Evolutionary conservation across 148 eudicot genomes (phyloP), one percentile per base, ranked within the genome.

Genomic region (Chenopodium album): DNA sequence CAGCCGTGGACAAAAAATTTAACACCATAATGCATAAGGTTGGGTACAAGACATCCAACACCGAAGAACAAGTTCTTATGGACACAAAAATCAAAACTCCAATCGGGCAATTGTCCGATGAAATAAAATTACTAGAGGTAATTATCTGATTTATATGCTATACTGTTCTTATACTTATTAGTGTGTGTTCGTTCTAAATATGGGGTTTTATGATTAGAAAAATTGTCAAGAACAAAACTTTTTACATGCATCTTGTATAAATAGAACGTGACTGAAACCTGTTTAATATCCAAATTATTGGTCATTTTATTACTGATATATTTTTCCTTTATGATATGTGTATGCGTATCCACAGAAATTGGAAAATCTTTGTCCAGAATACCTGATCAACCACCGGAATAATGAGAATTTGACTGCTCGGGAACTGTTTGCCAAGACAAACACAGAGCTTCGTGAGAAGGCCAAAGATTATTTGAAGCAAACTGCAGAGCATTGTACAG

Each of bases 81-180:
- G 78, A 44, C 34, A 63, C 68, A 76, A 76, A 60, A 50, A 32
- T 76, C 68, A 76, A 20, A 76, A 76, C 50, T 60, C 78, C 78
- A 7, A 68, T 76, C 2, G 7, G 60, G 16, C 78, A 56, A 50
- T 60, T 76, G 29, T 56, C 67, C 22, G 67, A 76, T 17, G 68
- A 76, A 16, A 60, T 76, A 28, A 37, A 13, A 7, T 2, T 48
- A 7, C 26, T 48, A 34, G 47, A 71, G 74, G 74, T 71, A 71
- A 37, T 37, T 37, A 37, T 37, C 41, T 0, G 41, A 37, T 37
- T 37, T 71, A 48, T 23, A 28, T 37, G 41, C 48, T 9, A 48
- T 48, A 48, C 52, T 48, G 41, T 37, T 37, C 5, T 37, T 37
- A 37, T 37, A 37, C 41, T 37, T 37, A 37, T 37, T 37, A 37